Evolutionary conservation across 2,329 filamentous ascomycete species (phyloP).

Genomic region (Biscogniauxia mediterranea): DNA sequence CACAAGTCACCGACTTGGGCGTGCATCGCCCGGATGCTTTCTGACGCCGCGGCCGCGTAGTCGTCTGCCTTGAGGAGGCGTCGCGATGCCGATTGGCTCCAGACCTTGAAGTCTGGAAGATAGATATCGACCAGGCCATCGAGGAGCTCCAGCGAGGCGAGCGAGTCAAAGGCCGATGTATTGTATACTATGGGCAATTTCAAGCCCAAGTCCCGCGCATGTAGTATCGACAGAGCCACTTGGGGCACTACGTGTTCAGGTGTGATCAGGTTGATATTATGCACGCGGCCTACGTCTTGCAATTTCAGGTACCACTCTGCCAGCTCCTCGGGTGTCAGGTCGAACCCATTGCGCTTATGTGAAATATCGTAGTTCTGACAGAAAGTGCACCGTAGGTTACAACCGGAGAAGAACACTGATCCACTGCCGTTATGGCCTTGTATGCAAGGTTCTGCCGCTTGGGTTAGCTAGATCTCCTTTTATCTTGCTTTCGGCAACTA

Average conservation of each 20-base stretch:
- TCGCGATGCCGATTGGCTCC: conserved; percentile 63
- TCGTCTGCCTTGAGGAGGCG: conserved; percentile 75
- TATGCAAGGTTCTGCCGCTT: conserved; percentile 67
- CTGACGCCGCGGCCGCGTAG: conserved; percentile 68
- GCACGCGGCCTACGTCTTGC: conserved; percentile 74
- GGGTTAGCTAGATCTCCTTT: conserved; percentile 9
- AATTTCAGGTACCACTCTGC: conserved; percentile 82
- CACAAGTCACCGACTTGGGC: conserved; percentile 78
- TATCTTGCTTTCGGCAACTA: not conserved
- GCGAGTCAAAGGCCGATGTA: conserved; percentile 76
- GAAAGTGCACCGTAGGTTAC: conserved; percentile 71
- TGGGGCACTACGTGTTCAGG: conserved; percentile 86
- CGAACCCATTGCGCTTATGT: conserved; percentile 77
- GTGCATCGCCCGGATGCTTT: conserved; percentile 80
- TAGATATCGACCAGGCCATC: conserved; percentile 84
- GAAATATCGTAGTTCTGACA: conserved; percentile 85
- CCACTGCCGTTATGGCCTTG: conserved; percentile 80
- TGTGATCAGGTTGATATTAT: conserved; percentile 87
- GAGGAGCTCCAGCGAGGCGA: conserved; percentile 68
- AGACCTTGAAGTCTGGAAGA: conserved; percentile 85
- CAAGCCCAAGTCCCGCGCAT: conserved; percentile 68
- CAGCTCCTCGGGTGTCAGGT: conserved; percentile 74
- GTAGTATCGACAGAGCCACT: conserved; percentile 72
- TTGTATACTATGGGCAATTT: conserved; percentile 79
- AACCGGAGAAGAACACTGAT: conserved; percentile 76